Conservation (phyloP, 2,329 filamentous ascomycete genomes). For the Knufia fluminis region DNA sequence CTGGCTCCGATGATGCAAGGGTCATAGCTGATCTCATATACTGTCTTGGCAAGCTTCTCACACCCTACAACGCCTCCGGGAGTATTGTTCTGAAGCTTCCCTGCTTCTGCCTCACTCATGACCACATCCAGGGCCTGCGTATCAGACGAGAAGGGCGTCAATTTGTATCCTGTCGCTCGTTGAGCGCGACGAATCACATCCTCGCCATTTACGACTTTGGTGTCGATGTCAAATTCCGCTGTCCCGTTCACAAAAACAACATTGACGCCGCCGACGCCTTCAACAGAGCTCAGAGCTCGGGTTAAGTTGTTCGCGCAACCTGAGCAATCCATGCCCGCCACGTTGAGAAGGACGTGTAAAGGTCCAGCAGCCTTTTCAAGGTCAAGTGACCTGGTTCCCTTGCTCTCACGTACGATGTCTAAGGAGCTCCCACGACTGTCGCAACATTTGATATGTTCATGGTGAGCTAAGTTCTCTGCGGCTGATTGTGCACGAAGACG, state of each 20-base stretch:
- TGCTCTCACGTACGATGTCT: conserved; percentile 2
- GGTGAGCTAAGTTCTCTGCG: conserved; percentile 2
- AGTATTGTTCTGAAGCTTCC: conserved; percentile 8
- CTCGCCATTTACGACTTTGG: conserved; percentile 28
- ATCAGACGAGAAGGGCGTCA: conserved; percentile 13
- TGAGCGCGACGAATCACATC: conserved; percentile 17
- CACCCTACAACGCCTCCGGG: conserved; percentile 11
- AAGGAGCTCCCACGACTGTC: conserved; percentile 5
- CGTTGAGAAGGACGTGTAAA: conserved; percentile 14
- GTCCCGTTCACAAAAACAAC: conserved; percentile 19
- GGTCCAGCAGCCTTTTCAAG: conserved; percentile 13
- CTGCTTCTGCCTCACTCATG: conserved; percentile 9
- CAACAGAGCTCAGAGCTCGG: conserved; percentile 14
- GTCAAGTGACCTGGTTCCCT: conserved; percentile 5
- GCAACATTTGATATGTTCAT: conserved; percentile 11
- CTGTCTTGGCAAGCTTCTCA: conserved; percentile 28
- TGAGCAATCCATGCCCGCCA: conserved; percentile 21
- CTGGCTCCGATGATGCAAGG: too few species aligned
- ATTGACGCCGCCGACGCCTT: conserved; percentile 15
- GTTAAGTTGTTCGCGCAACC: conserved; percentile 20
- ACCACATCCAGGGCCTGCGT: conserved; percentile 17
- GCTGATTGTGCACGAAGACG: conserved; percentile 5
- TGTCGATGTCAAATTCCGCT: conserved; percentile 32
- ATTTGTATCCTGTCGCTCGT: conserved; percentile 18
- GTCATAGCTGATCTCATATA: conserved; percentile 33